Base-by-base conservation (phyloP, 352 stramenopile genomes). In the Phytophthora sansomeana region DNA sequence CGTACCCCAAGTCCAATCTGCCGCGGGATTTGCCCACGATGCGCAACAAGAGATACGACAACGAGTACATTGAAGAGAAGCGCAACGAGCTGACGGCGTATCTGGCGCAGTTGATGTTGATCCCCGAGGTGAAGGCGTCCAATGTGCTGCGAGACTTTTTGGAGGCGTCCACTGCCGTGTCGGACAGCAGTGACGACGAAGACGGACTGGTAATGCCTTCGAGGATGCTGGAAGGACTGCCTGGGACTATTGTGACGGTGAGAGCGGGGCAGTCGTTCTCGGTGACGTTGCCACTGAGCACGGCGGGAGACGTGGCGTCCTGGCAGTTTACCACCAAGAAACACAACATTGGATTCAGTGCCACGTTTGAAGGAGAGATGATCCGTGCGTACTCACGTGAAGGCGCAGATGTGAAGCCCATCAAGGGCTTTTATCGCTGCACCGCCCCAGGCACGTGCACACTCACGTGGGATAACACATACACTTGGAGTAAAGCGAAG, bases 281-380 rank as follows among this genome's bases (percentile, higher is more conserved):
- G 0, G 75, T 93, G 29, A 88, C 65, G 19, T 49, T 91, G 24
- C 70, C 74, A 16, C 60, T 93, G 2, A 47, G 57, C 21, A 60
- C 50, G n/a, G 56, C 64, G 6, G 79, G 80, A 41, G 83, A 91
- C 58, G 54, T 82, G 16, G 81, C 77, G 6, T 85, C 79, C 3
- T 93, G 78, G 79, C 85, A 91, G 54, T 93, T 93, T 46, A 85
- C 77, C 9, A 91, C 81, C 10, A 91, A 90, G 63, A 93, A 91
- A 50, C 83, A 91, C 74, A 87, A 90, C 63, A 90, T 93, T 63
- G 85, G 85, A 19, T 93, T 93, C 50, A 91, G 82, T 48, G 81
- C 81, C n/a, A 84, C 80, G 13, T 90, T 93, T 58, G 84, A 90
- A 42, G 80, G 77, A 8, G 64, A 79, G 30, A 78, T 68, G 17